phyloP scores from a whole-genome alignment of 176 grass and related monocot genomes.

The Oryza longistaminata region DNA sequence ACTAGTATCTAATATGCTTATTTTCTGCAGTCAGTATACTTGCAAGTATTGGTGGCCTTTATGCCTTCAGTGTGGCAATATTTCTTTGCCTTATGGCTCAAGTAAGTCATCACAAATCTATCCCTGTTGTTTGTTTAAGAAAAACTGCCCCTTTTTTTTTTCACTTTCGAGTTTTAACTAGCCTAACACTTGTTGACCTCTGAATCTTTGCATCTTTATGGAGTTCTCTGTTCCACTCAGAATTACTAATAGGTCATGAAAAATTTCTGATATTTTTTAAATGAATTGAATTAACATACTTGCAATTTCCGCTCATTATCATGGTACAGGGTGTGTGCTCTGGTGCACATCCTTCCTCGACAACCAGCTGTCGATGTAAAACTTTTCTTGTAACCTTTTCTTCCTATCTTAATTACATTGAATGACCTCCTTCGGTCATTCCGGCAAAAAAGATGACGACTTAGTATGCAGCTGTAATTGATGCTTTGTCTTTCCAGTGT shows the following conservation, averaged over 20 bases:
- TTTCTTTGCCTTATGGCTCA: conserved; percentile 82
- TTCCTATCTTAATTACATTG: no score
- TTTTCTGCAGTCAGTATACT: conserved; percentile 79
- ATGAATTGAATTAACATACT: conserved; percentile 9
- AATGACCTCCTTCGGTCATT: no score
- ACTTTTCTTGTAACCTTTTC: no score
- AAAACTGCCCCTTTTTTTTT: conserved; percentile 1
- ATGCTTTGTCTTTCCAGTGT: conserved; percentile 50
- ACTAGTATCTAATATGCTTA: conserved; percentile 30
- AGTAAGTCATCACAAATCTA: conserved; percentile 54
- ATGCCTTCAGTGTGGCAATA: conserved; percentile 74
- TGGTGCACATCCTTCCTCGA: no score
- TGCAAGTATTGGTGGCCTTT: conserved; percentile 89
- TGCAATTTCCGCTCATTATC: neutral
- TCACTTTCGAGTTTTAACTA: neutral
- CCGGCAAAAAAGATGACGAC: no score
- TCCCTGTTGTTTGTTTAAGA: neutral
- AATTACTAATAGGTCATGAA: neutral
- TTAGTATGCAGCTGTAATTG: conserved; percentile 11
- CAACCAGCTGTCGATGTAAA: no score
- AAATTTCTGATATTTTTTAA: neutral
- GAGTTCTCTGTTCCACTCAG: neutral
- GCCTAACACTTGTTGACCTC: neutral
- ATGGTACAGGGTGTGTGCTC: neutral
- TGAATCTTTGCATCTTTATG: neutral